Evolutionary conservation across 768 basidiomycete species (phyloP).

Genomic region (Suillus tomentosus): DNA sequence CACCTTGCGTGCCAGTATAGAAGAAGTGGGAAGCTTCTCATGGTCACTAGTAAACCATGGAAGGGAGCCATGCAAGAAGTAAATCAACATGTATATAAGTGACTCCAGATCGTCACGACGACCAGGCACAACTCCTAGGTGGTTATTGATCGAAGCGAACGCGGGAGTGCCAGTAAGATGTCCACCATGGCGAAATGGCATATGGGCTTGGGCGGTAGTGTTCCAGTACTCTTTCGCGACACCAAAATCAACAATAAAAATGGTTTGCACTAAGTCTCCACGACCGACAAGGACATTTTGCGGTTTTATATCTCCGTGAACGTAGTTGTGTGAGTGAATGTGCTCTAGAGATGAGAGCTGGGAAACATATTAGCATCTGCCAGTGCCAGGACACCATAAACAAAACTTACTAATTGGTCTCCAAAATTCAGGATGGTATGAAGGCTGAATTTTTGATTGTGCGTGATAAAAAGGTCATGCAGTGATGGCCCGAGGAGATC

Average conservation of each 20-base stretch:
- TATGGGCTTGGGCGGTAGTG: neutral
- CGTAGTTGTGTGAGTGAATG: neutral
- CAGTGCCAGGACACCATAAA: neutral
- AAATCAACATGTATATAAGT: conserved; percentile 3
- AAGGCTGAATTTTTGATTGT: conserved; percentile 2
- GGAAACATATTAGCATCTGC: neutral
- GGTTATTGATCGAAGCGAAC: neutral
- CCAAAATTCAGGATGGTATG: neutral
- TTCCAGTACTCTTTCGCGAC: neutral
- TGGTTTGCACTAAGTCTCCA: neutral
- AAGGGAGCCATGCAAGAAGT: conserved; percentile 60
- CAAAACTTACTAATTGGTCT: conserved; percentile 7
- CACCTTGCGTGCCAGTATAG: neutral
- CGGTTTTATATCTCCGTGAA: conserved; percentile 7
- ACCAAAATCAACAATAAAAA: conserved; percentile 4
- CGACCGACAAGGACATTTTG: conserved; percentile 4
- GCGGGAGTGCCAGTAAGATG: conserved; percentile 8
- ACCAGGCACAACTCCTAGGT: conserved; percentile 4
- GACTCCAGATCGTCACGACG: conserved; percentile 8
- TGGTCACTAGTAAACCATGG: conserved; percentile 51
- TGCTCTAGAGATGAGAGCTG: neutral
- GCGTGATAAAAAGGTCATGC: too few relatives aligned
- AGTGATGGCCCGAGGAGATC: too few relatives aligned
- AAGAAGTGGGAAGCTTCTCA: neutral
- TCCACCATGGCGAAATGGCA: neutral